A percentile compares a stretch with the other conserved stretches of the same genome.
These are phyloP conservation scores for Trichophyton mentagrophytes DNA, from an alignment of 2,329 filamentous ascomycete genomes.

Conservation along the genomic window DNA sequence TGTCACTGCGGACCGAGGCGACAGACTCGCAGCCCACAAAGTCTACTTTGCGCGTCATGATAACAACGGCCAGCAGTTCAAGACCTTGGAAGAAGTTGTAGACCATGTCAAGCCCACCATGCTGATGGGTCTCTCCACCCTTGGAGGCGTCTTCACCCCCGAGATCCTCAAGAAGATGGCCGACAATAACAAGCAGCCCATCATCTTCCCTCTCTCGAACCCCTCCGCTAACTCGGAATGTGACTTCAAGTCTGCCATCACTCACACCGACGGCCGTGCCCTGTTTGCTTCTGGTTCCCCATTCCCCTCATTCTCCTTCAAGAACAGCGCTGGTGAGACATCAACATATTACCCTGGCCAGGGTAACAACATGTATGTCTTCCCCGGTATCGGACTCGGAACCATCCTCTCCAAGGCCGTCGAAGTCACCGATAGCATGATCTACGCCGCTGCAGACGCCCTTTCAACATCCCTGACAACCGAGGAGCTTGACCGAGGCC, in stretches of 20 bases:
- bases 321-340: slow-evolving; percentile 44
- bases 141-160: slow-evolving; percentile 87
- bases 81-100: slow-evolving; percentile 76
- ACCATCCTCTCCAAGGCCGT: slow-evolving; percentile 83
- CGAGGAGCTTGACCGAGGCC: slow-evolving; percentile 68
- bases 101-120: slow-evolving; percentile 92
- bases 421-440: slow-evolving; percentile 85
- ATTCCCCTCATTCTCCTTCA: slow-evolving; percentile 61
- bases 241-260: slow-evolving; percentile 85
- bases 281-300: slow-evolving; percentile 94
- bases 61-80: slow-evolving; percentile 54
- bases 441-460: slow-evolving; percentile 81
- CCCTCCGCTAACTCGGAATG: slow-evolving; percentile 94
- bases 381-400: slow-evolving; percentile 88
- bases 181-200: slow-evolving; percentile 60
- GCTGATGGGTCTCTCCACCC: slow-evolving; percentile 85
- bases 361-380: slow-evolving; percentile 79
- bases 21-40: slow-evolving; percentile 83
- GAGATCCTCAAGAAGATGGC: slow-evolving; percentile 57
- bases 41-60: slow-evolving; percentile 54
- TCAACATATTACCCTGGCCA: slow-evolving; percentile 65
- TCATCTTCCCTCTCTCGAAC: slow-evolving; percentile 94
- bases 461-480: slow-evolving; percentile 65
- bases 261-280: slow-evolving; percentile 77
- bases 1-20: slow-evolving; percentile 82